Base-by-base conservation (phyloP, 805 yeast species). In the Zygoascus bituminiphila region DNA sequence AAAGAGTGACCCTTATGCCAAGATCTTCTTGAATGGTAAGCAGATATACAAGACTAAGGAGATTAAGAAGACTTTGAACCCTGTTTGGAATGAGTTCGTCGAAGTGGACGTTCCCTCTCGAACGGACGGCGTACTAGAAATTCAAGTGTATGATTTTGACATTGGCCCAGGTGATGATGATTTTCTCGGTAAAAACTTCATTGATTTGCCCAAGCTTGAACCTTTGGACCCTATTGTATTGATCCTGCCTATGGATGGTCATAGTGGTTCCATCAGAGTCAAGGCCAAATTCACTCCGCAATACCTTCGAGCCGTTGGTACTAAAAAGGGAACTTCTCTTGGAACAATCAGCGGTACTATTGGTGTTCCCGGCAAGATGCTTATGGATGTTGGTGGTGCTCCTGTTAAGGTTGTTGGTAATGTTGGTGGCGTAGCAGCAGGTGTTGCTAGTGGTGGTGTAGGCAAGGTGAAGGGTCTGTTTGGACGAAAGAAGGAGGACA, bases 91-190 rank as follows among this genome's bases (percentile, higher is more conserved):
- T 62, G 96, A 88, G 69, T 62, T 67, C 15, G 75, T 79, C 40
- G 65, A 73, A 12, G 69, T 81, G 36, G 75, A 74, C 31, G 70
- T 88, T 22, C 60, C 71, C 21, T 82, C 84, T 63, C 76, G 87
- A 61, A 78, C 74, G 48, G 79, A 78, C 58, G 78, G 85, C 9
- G 63, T 65, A 2, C 62, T 89, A 45, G 70, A 68, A 49, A 71
- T 86, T 48, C 76, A 73, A 49, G 78, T 85, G 14, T 74, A 62
- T 60, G 99, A 93, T 63, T 91, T 97, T 96, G 99, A 93, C 66
- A 78, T 91, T 54, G 96, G 96, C 56, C 81, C 87, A 42, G 88
- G 81, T 50, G 78, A 77, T 51, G 91, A 93, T 65, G 99, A 93
- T 65, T 70, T 73, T 54, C 72, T 93, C 48, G 95, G 98, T 49